Base-by-base conservation (phyloP, 345 rosid species). In the Gossypium rotundifolium region DNA sequence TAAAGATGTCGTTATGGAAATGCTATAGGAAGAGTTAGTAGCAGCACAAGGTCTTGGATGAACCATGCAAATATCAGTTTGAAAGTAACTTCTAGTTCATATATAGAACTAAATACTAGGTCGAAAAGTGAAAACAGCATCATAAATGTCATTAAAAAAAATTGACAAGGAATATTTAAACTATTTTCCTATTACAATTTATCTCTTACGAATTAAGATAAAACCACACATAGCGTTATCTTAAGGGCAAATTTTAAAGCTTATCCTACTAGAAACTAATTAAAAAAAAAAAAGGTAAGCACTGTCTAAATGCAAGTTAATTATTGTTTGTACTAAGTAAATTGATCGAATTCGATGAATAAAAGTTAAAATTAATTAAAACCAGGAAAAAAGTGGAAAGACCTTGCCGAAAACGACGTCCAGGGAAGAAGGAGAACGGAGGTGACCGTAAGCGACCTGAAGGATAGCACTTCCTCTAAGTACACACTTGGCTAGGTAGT, bases 401-500 rank as follows among this genome's bases (percentile, higher is more conserved):
- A 93, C 99, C 94, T 91, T 95, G 79, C 93, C 98, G 59, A 93
- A 91, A 78, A 95, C 96, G 79, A 95, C 71, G 87, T 95, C 99
- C 71, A 63, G 78, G 12, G 89, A 88, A 71, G 85, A 86, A 40
- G 80, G 84, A 12, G 82, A 87, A 78, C 98, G 98, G 82, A 95
- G 81, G 78, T 83, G 93, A 27, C 96, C 99, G 65, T 81, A 84
- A 4, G 87, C 91, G 77, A 90, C 94, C 78, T 93, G 99, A 65
- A 93, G 93, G 38, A 95, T 83, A 75, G 81, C 98, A 84, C 91
- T 91, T 8, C 97, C 97, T 45, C 84, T 79, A 75, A 95, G 93
- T 62, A 95, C 93, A 75, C 94, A 91, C 86, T 93, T 95, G 62
- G 99, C 97, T 33, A 95, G 87, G 81, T 88, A 93, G 80, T 89